Evolutionary conservation across 345 rosid species (phyloP).

Genomic region (Kernera saxatilis): DNA sequence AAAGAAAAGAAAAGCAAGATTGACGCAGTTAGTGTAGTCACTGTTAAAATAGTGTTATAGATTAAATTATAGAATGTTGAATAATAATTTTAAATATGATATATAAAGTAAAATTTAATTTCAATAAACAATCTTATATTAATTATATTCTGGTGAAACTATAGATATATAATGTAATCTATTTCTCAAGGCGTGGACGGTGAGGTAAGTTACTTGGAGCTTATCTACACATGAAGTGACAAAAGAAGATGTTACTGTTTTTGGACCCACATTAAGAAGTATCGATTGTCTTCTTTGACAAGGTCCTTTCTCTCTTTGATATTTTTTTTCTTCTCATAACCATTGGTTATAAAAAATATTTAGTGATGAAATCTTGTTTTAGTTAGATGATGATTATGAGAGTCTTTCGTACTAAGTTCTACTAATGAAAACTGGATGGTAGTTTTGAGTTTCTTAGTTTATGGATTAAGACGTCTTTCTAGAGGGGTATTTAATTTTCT

Average conservation of each 20-base stretch:
- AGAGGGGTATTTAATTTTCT: neutral
- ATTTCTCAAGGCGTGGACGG: neutral
- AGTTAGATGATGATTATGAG: neutral
- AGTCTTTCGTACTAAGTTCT: neutral
- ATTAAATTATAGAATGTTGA: neutral
- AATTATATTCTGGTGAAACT: neutral
- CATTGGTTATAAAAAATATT: neutral
- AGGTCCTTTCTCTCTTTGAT: slow-evolving; percentile 2
- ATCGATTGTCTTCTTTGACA: slow-evolving; percentile 16
- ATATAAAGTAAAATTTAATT: no score
- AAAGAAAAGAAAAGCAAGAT: no score
- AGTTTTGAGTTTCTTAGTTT: neutral
- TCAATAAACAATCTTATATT: neutral
- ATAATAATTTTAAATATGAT: neutral
- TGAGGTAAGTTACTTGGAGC: neutral
- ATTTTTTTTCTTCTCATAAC: neutral
- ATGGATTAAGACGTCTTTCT: neutral
- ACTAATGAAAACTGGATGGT: neutral
- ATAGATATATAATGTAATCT: neutral
- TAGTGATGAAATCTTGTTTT: neutral
- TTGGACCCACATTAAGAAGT: slow-evolving; percentile 17
- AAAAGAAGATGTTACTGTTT: slow-evolving; percentile 10
- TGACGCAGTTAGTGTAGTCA: neutral
- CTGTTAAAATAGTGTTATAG: neutral
- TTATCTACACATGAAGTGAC: slow-evolving; percentile 9